Base-by-base conservation (phyloP, 768 basidiomycete species). In the Amanita muscaria region DNA sequence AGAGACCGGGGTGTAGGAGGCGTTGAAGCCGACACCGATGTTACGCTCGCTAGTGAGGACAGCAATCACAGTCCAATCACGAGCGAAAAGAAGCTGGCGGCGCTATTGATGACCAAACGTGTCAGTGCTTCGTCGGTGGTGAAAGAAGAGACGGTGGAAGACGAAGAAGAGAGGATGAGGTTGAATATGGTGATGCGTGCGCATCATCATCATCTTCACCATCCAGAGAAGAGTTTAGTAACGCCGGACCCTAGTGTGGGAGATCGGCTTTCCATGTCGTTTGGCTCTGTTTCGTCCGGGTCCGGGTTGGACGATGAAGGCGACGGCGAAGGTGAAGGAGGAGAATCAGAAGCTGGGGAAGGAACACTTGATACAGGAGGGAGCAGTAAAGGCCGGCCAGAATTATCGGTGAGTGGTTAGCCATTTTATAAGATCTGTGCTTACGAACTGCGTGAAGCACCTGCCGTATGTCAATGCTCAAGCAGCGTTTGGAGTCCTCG, bases 401-500 rank as follows among this genome's bases (percentile, higher is more conserved):
- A 18, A 27, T 15, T 14, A 36, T 21, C 27, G 21, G 46, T 47
- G 23, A 33, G 46, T 47, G 8, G 22, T 24, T 5, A 23, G 30
- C 10, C 33, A 21, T 40, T 4, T 6, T 32, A 14, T 40, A 22
- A 3, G 4, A 15, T 22, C 14, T 4, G 14, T 7, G n/a, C 12
- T 18, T 9, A 33, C 12, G 15, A 38, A 8, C 41, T 49, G 40
- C 14, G 5, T 9, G 48, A 41, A 25, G 22, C 21, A 44, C 58
- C 56, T 42, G 56, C 53, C 51, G 4, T 27, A 54, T 46, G 56
- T 72, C 32, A 68, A 68, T 64, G 52, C 78, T 52, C 71, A 73
- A 46, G 70, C 81, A 2, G 80, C 78, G 4, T 60, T 82, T 3
- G 82, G 82, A 4, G 75, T 85, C 6, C 57, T 84, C 14, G 69